These are phyloP conservation scores for Cyclaneusma minus DNA, from an alignment of 2,329 filamentous ascomycete genomes.

Conservation along the genomic window DNA sequence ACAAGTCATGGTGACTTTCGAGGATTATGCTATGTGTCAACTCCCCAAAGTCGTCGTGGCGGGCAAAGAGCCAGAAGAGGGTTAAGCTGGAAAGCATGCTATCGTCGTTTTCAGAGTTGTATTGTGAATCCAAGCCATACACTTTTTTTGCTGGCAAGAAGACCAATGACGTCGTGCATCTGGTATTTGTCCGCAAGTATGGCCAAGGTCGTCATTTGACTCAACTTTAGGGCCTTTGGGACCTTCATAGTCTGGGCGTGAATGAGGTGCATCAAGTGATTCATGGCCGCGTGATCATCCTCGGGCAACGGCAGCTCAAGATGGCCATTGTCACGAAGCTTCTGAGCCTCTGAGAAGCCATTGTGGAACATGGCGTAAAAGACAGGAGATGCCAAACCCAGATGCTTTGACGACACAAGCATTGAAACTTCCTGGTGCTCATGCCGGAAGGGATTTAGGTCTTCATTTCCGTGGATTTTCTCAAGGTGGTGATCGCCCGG, in stretches of 20 bases:
- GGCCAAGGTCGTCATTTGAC: conserved; percentile 14
- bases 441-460: too few relatives aligned
- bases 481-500: too few relatives aligned
- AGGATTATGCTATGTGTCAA: too few relatives aligned
- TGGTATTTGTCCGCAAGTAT: conserved; percentile 15
- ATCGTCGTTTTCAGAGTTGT: too few relatives aligned
- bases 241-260: conserved; percentile 16
- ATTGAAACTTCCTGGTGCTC: too few relatives aligned
- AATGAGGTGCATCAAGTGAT: conserved; percentile 18
- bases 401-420: conserved; percentile 9
- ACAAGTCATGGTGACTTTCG: too few relatives aligned
- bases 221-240: conserved; percentile 11
- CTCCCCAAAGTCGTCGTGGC: too few relatives aligned
- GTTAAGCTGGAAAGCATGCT: too few relatives aligned
- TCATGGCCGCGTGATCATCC: conserved; percentile 18
- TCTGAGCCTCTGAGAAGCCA: conserved; percentile 10
- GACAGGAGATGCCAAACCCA: conserved; percentile 13
- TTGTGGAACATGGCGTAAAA: conserved; percentile 14
- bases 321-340: conserved; percentile 4
- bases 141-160: too few relatives aligned
- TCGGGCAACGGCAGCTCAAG: conserved; percentile 16
- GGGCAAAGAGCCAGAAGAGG: too few relatives aligned
- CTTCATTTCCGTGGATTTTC: too few relatives aligned
- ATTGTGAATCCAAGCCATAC: too few relatives aligned
- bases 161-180: conserved; percentile 4